Percentiles rank a stretch among this genome's conserved stretches.
These are phyloP conservation scores for Paramecium biaurelia DNA, from an alignment of 73 alveolate genomes.

Conservation along the genomic window DNA sequence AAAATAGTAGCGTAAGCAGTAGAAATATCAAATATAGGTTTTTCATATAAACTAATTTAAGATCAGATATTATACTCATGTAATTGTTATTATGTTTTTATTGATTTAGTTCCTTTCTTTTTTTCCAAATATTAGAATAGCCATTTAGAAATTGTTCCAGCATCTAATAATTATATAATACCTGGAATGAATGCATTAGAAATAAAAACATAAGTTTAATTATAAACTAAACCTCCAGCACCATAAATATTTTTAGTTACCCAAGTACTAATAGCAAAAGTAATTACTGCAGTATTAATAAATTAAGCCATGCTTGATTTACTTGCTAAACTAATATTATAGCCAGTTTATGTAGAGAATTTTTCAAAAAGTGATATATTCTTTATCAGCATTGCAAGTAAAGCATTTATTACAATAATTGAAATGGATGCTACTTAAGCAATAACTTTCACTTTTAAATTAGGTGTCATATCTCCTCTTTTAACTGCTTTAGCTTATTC, in stretches of 20 bases:
- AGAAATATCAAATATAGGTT: constrained; percentile 52
- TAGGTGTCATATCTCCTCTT: background rate
- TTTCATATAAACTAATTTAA: constrained; percentile 34
- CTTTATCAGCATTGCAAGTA: constrained; percentile 59
- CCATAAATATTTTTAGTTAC: constrained; percentile 33
- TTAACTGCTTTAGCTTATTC: constrained; percentile 54
- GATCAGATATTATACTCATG: background rate
- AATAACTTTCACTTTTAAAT: constrained; percentile 40
- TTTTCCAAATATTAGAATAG: background rate
- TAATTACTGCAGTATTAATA: constrained; percentile 73
- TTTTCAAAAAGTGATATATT: constrained; percentile 62
- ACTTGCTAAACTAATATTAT: constrained; percentile 69
- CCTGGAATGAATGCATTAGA: constrained; percentile 46
- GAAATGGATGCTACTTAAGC: constrained; percentile 67
- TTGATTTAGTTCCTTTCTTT: background rate
- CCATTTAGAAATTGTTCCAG: constrained; percentile 30
- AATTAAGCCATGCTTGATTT: constrained; percentile 70
- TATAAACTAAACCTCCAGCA: constrained; percentile 54
- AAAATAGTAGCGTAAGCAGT: constrained; percentile 6
- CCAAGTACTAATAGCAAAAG: constrained; percentile 58
- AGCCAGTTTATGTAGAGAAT: constrained; percentile 72
- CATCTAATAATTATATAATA: background rate
- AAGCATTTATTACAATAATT: constrained; percentile 60
- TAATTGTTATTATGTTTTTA: constrained; percentile 15
- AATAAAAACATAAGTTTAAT: constrained; percentile 48